Percentiles rank a stretch among this genome's conserved stretches.
These are phyloP conservation scores for Terana coerulea DNA, from an alignment of 768 basidiomycete genomes.

Conservation along the genomic window DNA sequence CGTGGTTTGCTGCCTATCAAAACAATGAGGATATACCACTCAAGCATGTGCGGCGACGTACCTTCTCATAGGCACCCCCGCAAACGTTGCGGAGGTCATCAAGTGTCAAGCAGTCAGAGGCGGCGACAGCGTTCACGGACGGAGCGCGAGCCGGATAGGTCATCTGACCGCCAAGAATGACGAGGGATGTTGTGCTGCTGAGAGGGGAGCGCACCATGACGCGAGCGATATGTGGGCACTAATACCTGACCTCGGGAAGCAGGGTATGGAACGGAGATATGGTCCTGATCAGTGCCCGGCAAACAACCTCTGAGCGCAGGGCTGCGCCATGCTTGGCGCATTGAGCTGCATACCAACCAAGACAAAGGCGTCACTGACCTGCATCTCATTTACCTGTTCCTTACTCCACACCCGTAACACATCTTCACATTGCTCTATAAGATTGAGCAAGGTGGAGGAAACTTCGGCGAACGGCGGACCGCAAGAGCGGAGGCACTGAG, in stretches of 20 bases:
- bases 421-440: constrained; percentile 81
- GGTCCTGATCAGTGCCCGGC: too few relatives aligned
- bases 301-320: too few relatives aligned
- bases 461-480: constrained; percentile 39
- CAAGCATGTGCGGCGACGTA: constrained; percentile 31
- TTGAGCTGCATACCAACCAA: constrained; percentile 89
- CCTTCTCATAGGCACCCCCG: constrained; percentile 41
- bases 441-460: constrained; percentile 62
- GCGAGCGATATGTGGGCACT: too few relatives aligned
- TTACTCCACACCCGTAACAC: constrained; percentile 65
- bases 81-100: constrained; percentile 35
- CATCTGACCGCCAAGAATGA: too few relatives aligned
- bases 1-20: too few relatives aligned
- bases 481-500: constrained; percentile 13
- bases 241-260: too few relatives aligned
- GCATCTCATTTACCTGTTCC: constrained; percentile 51
- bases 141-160: too few relatives aligned
- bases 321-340: constrained; percentile 62
- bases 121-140: too few relatives aligned
- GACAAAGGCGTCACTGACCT: constrained; percentile 90
- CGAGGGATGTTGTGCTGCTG: too few relatives aligned
- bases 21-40: constrained; percentile 37
- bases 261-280: too few relatives aligned
- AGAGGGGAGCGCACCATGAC: too few relatives aligned
- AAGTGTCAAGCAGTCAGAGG: constrained; percentile 55